Evolutionary conservation across 345 rosid genomes (phyloP).

Genomic region (Populus davidiana): DNA sequence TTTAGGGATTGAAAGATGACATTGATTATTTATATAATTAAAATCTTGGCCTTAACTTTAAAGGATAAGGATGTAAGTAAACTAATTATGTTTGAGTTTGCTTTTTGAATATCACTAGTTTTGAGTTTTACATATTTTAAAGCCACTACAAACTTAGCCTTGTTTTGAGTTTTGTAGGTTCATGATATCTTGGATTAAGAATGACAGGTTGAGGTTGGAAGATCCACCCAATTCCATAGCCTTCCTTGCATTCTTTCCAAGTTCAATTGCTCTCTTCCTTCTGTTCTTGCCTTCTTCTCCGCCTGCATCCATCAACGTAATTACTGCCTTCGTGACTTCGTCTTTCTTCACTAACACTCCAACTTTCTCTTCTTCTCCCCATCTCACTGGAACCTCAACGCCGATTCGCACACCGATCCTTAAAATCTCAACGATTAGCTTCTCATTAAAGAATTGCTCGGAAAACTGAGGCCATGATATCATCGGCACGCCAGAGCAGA

Average conservation of each 20-base stretch:
- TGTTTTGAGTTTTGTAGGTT: conserved; percentile 2
- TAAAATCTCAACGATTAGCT: conserved; percentile 55
- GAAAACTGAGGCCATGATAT: conserved; percentile 78
- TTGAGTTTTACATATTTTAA: too few species aligned
- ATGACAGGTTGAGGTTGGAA: conserved; percentile 41
- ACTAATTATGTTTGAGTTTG: too few species aligned
- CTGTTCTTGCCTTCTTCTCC: conserved; percentile 42
- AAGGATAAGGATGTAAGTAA: too few species aligned
- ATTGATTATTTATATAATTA: too few species aligned
- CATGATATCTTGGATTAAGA: conserved; percentile 42
- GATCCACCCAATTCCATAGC: conserved; percentile 59
- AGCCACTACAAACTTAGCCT: too few species aligned
- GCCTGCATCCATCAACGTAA: conserved; percentile 41
- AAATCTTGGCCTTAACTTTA: too few species aligned
- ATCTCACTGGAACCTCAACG: conserved; percentile 53
- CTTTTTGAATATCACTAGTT: too few species aligned
- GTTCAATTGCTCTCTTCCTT: conserved; percentile 43
- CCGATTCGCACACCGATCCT: conserved; percentile 61
- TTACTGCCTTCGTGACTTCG: conserved; percentile 40
- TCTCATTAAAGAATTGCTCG: conserved; percentile 78
- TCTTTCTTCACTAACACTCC: conserved; percentile 60
- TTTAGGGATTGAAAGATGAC: too few species aligned
- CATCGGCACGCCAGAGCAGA: conserved; percentile 61
- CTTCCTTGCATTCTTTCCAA: conserved; percentile 39
- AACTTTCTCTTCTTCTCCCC: conserved; percentile 71